Evolutionary conservation across 495 filamentous ascomycete species (phyloP).

Genomic region (Thermothielavioides terrestris): DNA sequence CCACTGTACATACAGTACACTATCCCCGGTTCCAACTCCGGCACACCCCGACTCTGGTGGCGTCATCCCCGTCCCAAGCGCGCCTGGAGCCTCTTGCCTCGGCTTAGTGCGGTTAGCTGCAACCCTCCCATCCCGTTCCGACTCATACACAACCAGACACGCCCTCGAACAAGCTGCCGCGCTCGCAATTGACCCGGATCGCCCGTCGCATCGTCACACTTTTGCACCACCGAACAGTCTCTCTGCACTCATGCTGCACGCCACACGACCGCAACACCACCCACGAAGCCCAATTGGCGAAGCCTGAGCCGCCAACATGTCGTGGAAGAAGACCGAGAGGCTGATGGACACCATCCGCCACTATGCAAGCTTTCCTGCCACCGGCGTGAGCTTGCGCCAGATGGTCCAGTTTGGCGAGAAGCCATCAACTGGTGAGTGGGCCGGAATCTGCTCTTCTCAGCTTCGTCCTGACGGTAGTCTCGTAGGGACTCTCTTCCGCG

Average conservation of each 20-base stretch:
- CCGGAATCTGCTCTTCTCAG: background rate
- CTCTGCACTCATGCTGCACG: slow-evolving; percentile 19
- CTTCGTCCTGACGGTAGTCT: slow-evolving; percentile 6
- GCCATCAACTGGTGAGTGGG: slow-evolving; percentile 66
- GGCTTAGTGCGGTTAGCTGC: slow-evolving; percentile 14
- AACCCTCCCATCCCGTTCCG: slow-evolving; percentile 3
- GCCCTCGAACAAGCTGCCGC: background rate
- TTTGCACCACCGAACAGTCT: background rate
- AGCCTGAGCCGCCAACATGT: slow-evolving; percentile 48
- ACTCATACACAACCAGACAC: slow-evolving; percentile 9
- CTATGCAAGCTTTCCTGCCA: slow-evolving; percentile 94
- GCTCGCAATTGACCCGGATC: background rate
- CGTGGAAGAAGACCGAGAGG: slow-evolving; percentile 80
- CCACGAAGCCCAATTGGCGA: slow-evolving; percentile 27
- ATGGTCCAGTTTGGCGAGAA: slow-evolving; percentile 98
- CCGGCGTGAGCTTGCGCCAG: slow-evolving; percentile 90
- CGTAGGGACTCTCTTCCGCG: slow-evolving; percentile 87
- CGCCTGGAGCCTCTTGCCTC: slow-evolving; percentile 21
- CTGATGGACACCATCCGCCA: slow-evolving; percentile 99
- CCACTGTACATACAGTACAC: too few relatives aligned
- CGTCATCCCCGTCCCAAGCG: slow-evolving; percentile 12
- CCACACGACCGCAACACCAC: slow-evolving; percentile 21
- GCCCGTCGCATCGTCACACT: background rate
- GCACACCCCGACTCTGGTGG: slow-evolving; percentile 3
- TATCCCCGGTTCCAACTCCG: slow-evolving; percentile 2